Evolutionary conservation across 495 filamentous ascomycete genomes (phyloP).

Genomic region (Jackrogersella multiformis): DNA sequence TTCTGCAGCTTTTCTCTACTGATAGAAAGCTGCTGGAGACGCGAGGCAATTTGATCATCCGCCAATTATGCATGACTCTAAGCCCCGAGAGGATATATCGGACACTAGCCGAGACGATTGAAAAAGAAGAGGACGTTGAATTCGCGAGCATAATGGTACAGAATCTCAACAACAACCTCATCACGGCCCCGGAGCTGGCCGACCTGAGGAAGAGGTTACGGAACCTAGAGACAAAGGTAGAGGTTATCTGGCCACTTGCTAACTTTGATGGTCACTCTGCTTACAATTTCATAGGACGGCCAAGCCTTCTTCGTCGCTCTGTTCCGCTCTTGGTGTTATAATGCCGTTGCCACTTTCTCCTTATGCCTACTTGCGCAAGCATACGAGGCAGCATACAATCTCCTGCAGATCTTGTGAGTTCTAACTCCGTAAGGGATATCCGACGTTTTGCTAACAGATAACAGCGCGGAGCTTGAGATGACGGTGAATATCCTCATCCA

Average conservation of each 20-base stretch:
- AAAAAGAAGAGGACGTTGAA: slow-evolving; percentile 97
- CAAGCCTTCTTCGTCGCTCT: slow-evolving; percentile 94
- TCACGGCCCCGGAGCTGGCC: slow-evolving; percentile 93
- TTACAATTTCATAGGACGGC: slow-evolving; percentile 70
- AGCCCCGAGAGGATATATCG: slow-evolving; percentile 96
- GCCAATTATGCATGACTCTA: slow-evolving; percentile 90
- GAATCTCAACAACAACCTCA: slow-evolving; percentile 98
- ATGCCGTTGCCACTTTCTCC: slow-evolving; percentile 97
- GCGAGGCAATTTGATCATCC: slow-evolving; percentile 93
- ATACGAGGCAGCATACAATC: slow-evolving; percentile 97
- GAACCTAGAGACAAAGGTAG: slow-evolving; percentile 86
- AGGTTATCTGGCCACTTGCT: background rate
- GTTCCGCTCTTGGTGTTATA: slow-evolving; percentile 98
- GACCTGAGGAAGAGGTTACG: slow-evolving; percentile 89
- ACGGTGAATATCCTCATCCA: slow-evolving; percentile 98
- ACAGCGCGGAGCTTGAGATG: slow-evolving; percentile 95
- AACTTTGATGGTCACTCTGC: background rate
- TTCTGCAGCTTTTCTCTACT: slow-evolving; percentile 93
- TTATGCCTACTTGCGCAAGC: slow-evolving; percentile 95
- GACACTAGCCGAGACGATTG: slow-evolving; percentile 93
- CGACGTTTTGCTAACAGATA: slow-evolving; percentile 41
- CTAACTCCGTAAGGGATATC: background rate
- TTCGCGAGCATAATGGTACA: slow-evolving; percentile 99
- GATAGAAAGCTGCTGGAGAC: slow-evolving; percentile 91
- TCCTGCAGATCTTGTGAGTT: slow-evolving; percentile 92